Percentiles rank a stretch among this genome's conserved stretches.
phyloP scores from a whole-genome alignment of 441 rosid species.

The Metrosideros polymorpha region DNA sequence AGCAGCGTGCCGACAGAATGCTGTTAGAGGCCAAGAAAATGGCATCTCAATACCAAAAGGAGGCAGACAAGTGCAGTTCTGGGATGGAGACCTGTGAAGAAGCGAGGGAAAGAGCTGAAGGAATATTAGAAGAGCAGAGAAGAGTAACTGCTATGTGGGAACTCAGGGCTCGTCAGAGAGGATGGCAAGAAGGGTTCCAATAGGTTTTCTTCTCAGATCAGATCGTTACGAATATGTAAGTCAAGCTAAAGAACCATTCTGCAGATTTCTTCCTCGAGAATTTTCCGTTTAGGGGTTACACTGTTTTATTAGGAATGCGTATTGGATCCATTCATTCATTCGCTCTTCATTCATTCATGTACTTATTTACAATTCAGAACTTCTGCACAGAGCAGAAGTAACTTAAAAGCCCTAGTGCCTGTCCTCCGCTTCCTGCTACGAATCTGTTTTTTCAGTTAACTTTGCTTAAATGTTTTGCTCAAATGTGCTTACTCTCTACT shows the following conservation, averaged over 20 bases:
- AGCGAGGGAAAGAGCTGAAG: constrained; percentile 46
- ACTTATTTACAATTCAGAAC: background rate
- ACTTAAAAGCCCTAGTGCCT: background rate
- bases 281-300: background rate
- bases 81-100: constrained; percentile 46
- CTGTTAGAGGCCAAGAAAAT: constrained; percentile 19
- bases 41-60: constrained; percentile 35
- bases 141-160: constrained; percentile 38
- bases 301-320: background rate
- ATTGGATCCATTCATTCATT: background rate
- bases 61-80: constrained; percentile 47
- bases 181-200: constrained; percentile 19
- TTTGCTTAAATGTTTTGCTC: background rate
- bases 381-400: background rate
- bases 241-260: background rate
- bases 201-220: background rate
- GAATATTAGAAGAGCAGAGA: constrained; percentile 23
- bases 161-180: constrained; percentile 36
- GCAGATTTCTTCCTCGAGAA: background rate
- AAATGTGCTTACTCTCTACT: background rate
- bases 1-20: constrained; percentile 16
- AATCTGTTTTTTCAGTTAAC: background rate
- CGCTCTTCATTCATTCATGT: background rate
- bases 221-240: background rate
- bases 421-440: background rate